Conservation (phyloP, 768 basidiomycete genomes). For the Chlorophyllum brunneum region DNA sequence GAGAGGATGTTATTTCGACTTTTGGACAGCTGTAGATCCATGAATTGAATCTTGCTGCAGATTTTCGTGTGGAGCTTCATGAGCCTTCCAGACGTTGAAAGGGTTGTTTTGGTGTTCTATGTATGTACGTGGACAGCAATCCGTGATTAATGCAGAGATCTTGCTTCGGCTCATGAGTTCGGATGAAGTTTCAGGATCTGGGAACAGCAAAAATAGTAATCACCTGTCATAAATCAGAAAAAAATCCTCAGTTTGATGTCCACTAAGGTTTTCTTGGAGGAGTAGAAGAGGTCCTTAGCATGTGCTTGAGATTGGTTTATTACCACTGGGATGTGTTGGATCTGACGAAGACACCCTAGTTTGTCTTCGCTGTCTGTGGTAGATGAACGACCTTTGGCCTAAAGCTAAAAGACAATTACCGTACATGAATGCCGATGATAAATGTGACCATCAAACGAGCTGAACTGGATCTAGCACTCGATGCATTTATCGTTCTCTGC, state of each 20-base stretch:
- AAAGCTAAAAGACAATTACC: background rate
- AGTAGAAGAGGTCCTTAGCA: background rate
- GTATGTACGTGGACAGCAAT: background rate
- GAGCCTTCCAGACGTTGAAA: background rate
- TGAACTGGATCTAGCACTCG: constrained; percentile 4
- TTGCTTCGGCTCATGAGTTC: background rate
- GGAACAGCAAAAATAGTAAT: background rate
- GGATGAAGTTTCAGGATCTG: background rate
- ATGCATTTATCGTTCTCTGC: background rate
- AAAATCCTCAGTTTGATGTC: background rate
- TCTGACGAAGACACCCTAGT: constrained; percentile 2
- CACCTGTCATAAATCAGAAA: background rate
- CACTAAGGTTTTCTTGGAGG: background rate
- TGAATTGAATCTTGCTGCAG: background rate
- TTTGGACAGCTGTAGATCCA: background rate
- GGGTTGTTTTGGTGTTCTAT: background rate
- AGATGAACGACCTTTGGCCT: background rate
- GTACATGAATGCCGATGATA: constrained; percentile 1
- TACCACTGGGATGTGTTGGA: background rate
- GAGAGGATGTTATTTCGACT: constrained; percentile 5
- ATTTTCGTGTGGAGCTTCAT: background rate
- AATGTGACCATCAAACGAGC: constrained; percentile 3
- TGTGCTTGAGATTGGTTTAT: constrained; percentile 6
- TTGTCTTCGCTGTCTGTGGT: background rate
- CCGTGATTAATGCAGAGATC: constrained; percentile 9